phyloP scores from a whole-genome alignment of 108 stramenopile species.

The Aurantiochytrium sp. region DNA sequence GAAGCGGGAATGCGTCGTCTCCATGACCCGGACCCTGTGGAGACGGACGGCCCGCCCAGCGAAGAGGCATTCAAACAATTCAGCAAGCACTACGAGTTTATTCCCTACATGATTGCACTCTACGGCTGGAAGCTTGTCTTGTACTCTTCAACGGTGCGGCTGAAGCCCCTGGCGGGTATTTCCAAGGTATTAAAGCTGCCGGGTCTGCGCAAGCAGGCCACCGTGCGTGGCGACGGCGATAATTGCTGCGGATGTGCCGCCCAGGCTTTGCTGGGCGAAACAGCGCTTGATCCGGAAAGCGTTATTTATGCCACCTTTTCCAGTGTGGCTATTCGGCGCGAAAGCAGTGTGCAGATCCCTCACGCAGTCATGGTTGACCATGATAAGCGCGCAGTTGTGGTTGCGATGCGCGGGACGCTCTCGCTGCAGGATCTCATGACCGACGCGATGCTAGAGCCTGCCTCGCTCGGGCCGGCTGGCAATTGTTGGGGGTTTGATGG shows the following conservation, averaged over 20 bases:
- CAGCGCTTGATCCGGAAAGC: not conserved
- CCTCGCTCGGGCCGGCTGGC: not conserved
- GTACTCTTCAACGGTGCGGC: not conserved
- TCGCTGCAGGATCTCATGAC: not conserved
- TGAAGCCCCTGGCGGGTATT: not conserved
- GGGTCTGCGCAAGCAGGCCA: not conserved
- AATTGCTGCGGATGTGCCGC: not conserved
- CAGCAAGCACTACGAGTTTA: not conserved
- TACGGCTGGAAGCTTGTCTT: not conserved
- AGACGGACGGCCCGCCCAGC: no score
- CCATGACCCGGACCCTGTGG: not conserved
- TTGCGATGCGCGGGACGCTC: not conserved
- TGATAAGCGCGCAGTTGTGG: not conserved
- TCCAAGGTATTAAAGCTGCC: not conserved
- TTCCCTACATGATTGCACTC: not conserved
- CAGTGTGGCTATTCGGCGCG: not conserved
- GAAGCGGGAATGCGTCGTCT: not conserved
- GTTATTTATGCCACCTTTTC: not conserved
- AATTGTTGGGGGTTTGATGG: not conserved
- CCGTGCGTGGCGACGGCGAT: not conserved
- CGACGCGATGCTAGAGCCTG: not conserved
- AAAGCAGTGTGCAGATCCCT: not conserved
- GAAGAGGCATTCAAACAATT: not conserved
- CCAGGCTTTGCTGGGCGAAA: not conserved
- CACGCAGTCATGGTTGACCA: not conserved